A percentile compares a stretch with the other conserved stretches of the same genome.
Conservation (phyloP, 1,284 basidiomycete genomes). For the Moesziomyces parantarcticus region DNA sequence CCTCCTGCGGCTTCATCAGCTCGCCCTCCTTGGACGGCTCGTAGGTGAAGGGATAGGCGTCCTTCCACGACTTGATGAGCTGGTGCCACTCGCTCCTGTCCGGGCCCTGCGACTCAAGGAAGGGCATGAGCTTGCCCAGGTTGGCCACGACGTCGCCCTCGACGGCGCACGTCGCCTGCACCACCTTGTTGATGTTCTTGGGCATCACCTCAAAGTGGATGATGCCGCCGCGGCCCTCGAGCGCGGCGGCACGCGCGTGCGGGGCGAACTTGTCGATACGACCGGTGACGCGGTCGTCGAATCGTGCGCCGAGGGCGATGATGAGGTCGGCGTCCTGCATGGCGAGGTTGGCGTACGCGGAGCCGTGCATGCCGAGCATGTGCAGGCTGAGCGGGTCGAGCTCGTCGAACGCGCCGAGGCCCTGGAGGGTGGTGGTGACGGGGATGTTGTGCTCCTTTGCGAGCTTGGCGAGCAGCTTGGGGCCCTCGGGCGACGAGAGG, state of each 20-base stretch:
- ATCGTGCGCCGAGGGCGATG: slow-evolving; percentile 93
- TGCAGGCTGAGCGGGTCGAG: slow-evolving; percentile 82
- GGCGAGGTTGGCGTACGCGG: slow-evolving; percentile 94
- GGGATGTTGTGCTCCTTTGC: slow-evolving; percentile 90
- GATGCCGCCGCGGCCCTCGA: slow-evolving; percentile 89
- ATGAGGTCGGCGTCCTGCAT: slow-evolving; percentile 98
- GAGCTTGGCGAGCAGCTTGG: slow-evolving; percentile 83
- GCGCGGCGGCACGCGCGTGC: slow-evolving; percentile 85
- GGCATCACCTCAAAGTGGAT: slow-evolving; percentile 99
- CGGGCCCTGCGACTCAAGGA: slow-evolving; percentile 65
- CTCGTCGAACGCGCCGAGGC: slow-evolving; percentile 95
- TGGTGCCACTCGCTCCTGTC: slow-evolving; percentile 77
- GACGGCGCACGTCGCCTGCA: slow-evolving; percentile 91
- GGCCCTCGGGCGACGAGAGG: slow-evolving; percentile 83
- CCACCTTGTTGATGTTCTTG: slow-evolving; percentile 99
- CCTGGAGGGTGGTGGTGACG: slow-evolving; percentile 95
- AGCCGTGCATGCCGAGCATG: slow-evolving; percentile 99
- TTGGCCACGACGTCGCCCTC: slow-evolving; percentile 91
- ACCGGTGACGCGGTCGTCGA: slow-evolving; percentile 98
- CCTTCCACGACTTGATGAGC: slow-evolving; percentile 84
- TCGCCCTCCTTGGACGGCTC: slow-evolving; percentile 75
- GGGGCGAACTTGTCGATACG: slow-evolving; percentile 91
- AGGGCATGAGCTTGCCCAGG: slow-evolving; percentile 81
- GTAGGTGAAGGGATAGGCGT: slow-evolving; percentile 89
- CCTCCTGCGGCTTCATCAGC: slow-evolving; percentile 94